Conservation (phyloP, 495 filamentous ascomycete genomes). For the Daldinia decipiens region DNA sequence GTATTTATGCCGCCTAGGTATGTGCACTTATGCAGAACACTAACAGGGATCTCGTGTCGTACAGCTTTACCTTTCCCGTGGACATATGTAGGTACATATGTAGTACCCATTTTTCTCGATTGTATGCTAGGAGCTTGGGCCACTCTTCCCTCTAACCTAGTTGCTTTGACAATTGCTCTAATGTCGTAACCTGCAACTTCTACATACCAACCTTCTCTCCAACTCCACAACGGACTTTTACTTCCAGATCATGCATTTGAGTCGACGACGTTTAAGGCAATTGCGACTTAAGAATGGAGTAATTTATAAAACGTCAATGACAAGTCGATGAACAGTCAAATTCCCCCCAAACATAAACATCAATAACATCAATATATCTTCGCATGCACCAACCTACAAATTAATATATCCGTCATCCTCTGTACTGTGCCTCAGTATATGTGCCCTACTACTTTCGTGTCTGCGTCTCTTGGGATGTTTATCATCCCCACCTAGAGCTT, state of each 20-base stretch:
- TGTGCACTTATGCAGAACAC: neutral
- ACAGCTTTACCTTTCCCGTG: neutral
- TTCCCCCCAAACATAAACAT: slow-evolving; percentile 5
- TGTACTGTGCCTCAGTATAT: slow-evolving; percentile 5
- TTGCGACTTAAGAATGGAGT: neutral
- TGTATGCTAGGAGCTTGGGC: slow-evolving; percentile 39
- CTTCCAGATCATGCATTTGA: neutral
- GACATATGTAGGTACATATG: neutral
- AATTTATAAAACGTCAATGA: neutral
- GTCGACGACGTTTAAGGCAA: neutral
- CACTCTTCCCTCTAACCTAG: slow-evolving; percentile 25
- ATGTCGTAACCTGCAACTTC: slow-evolving; percentile 4
- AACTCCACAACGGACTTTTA: neutral
- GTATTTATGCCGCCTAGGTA: neutral
- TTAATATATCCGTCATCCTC: slow-evolving; percentile 4
- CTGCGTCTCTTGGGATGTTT: slow-evolving; percentile 30
- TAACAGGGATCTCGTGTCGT: neutral
- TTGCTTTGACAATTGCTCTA: neutral
- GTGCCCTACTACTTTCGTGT: slow-evolving; percentile 17
- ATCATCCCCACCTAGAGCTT: slow-evolving; percentile 37
- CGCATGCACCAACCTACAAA: neutral
- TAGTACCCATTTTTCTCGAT: neutral
- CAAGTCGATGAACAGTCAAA: neutral
- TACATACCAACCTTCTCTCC: neutral
- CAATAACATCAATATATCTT: slow-evolving; percentile 31